phyloP scores from a whole-genome alignment of 345 rosid genomes.

The Populus nigra region DNA sequence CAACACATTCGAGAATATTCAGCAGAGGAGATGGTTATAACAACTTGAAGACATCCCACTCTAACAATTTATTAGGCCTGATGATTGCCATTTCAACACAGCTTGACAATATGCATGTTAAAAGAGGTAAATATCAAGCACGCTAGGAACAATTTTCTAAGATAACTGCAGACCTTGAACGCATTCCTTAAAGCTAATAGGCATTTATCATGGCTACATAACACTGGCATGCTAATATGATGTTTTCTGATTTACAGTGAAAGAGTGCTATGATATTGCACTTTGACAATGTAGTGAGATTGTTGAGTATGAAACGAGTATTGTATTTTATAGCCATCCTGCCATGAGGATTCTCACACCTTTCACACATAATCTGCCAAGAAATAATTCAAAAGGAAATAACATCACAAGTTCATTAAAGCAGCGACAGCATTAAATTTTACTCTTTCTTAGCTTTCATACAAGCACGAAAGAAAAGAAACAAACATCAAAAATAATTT shows the following conservation, averaged over 20 bases:
- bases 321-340: neutral
- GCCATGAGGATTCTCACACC: neutral
- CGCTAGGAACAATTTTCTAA: neutral
- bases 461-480: neutral
- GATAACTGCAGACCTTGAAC: neutral
- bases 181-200: neutral
- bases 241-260: neutral
- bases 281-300: neutral
- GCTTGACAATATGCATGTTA: neutral
- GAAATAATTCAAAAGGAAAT: neutral
- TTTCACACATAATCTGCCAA: too few relatives aligned
- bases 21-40: neutral
- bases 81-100: neutral
- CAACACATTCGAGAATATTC: neutral
- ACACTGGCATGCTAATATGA: neutral
- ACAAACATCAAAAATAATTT: constrained; percentile 4
- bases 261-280: neutral
- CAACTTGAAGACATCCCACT: neutral
- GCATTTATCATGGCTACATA: neutral
- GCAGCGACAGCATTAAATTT: neutral
- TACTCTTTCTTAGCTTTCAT: neutral
- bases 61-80: neutral
- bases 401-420: neutral
- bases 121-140: neutral
- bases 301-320: neutral